Percentiles rank a stretch among this genome's conserved stretches.
phyloP scores from a whole-genome alignment of 2,329 filamentous ascomycete genomes.

The Aspergillus felis region DNA sequence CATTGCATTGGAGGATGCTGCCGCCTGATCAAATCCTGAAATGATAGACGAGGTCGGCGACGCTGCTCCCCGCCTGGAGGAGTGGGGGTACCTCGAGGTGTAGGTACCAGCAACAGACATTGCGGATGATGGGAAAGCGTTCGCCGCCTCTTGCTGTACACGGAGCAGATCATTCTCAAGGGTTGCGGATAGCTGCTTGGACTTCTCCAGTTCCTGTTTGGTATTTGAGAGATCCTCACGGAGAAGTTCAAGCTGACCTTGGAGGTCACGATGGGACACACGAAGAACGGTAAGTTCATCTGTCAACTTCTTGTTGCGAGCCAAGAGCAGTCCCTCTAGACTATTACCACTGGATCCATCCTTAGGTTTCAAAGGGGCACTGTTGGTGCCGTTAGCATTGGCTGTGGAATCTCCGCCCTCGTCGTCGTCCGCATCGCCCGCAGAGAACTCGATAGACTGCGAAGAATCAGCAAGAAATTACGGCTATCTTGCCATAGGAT shows the following conservation, averaged over 20 bases:
- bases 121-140: conserved; percentile 75
- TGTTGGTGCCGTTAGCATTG: conserved; percentile 40
- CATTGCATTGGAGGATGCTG: conserved; percentile 47
- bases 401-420: conserved; percentile 44
- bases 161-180: conserved; percentile 87
- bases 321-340: conserved; percentile 83
- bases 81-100: conserved; percentile 70
- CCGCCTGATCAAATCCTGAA: conserved; percentile 81
- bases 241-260: conserved; percentile 71
- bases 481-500: neutral
- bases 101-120: conserved; percentile 93
- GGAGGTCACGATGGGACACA: conserved; percentile 90
- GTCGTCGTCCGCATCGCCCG: conserved; percentile 79
- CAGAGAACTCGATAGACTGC: conserved; percentile 89
- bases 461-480: conserved; percentile 6
- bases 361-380: conserved; percentile 53
- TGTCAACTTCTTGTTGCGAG: conserved; percentile 92
- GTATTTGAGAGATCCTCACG: conserved; percentile 80
- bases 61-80: conserved; percentile 64
- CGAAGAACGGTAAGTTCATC: conserved; percentile 90
- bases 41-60: conserved; percentile 98
- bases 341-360: conserved; percentile 58
- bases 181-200: conserved; percentile 78
- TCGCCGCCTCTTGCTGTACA: conserved; percentile 79
- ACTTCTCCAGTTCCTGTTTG: conserved; percentile 80